Conservation (phyloP, 768 basidiomycete genomes). For the Neoboletus subvelutipes region DNA sequence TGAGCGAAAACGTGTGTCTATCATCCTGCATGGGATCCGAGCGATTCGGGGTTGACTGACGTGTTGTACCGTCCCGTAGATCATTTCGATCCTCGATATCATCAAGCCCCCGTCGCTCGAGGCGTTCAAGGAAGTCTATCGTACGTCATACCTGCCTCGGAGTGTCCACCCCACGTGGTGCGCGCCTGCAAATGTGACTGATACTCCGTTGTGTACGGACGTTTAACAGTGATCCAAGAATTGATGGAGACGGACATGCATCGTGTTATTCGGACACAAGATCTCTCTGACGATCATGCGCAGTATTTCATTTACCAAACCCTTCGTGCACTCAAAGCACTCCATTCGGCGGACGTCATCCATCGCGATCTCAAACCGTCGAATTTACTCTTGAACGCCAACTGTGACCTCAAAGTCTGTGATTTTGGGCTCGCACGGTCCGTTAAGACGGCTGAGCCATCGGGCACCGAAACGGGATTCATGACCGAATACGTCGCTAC, state of each 20-base stretch:
- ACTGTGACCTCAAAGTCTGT: slow-evolving; percentile 93
- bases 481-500: slow-evolving; percentile 99
- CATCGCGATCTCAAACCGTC: slow-evolving; percentile 97
- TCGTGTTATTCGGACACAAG: slow-evolving; percentile 92
- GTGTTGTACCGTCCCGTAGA: slow-evolving; percentile 40
- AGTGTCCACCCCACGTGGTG: background rate
- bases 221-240: slow-evolving; percentile 74
- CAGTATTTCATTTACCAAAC: slow-evolving; percentile 96
- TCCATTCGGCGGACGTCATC: slow-evolving; percentile 95
- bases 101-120: slow-evolving; percentile 79
- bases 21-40: background rate
- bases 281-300: slow-evolving; percentile 92
- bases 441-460: slow-evolving; percentile 81
- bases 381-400: slow-evolving; percentile 95
- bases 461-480: slow-evolving; percentile 81
- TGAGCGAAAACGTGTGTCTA: slow-evolving; percentile 75
- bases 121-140: slow-evolving; percentile 84
- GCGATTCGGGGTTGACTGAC: background rate
- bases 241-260: slow-evolving; percentile 97
- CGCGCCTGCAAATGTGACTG: background rate
- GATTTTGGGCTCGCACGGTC: slow-evolving; percentile 96
- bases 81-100: slow-evolving; percentile 88
- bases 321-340: slow-evolving; percentile 89
- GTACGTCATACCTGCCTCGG: slow-evolving; percentile 38
- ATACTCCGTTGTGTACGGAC: background rate